phyloP scores from a whole-genome alignment of 495 filamentous ascomycete species.

The Aspergillus mulundensis region DNA sequence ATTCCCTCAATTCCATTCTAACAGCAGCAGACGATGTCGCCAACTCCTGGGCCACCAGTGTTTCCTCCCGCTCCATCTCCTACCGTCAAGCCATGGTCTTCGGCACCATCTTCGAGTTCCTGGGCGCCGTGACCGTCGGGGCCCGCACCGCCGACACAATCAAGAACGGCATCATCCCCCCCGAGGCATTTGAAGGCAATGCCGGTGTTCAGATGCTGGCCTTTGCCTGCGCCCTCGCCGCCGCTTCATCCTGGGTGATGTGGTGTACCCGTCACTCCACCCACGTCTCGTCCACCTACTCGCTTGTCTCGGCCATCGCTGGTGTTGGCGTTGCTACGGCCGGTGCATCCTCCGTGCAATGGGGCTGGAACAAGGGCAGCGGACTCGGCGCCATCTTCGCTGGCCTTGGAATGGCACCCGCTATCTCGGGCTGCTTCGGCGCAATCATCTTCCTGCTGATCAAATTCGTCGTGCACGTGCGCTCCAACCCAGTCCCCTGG shows the following conservation, averaged over 20 bases:
- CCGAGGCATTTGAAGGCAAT: slow-evolving; percentile 43
- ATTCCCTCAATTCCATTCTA: no score
- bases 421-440: slow-evolving; percentile 53
- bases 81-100: slow-evolving; percentile 65
- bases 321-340: slow-evolving; percentile 59
- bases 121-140: slow-evolving; percentile 57
- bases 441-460: slow-evolving; percentile 58
- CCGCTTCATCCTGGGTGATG: slow-evolving; percentile 55
- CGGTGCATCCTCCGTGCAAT: slow-evolving; percentile 53
- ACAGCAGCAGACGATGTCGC: slow-evolving; percentile 61
- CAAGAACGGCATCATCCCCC: slow-evolving; percentile 56
- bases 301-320: slow-evolving; percentile 58
- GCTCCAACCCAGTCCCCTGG: slow-evolving; percentile 53
- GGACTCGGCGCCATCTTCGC: slow-evolving; percentile 60
- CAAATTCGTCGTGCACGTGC: slow-evolving; percentile 54
- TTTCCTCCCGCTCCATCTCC: slow-evolving; percentile 65
- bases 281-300: slow-evolving; percentile 63
- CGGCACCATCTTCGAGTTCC: slow-evolving; percentile 59
- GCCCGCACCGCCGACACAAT: slow-evolving; percentile 58
- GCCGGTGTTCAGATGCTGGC: slow-evolving; percentile 59
- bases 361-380: slow-evolving; percentile 59
- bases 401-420: slow-evolving; percentile 56
- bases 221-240: slow-evolving; percentile 54
- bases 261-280: slow-evolving; percentile 59
- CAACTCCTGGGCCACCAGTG: slow-evolving; percentile 69